phyloP scores from a whole-genome alignment of 1,284 basidiomycete genomes.

The Cystobasidium pallidum region DNA sequence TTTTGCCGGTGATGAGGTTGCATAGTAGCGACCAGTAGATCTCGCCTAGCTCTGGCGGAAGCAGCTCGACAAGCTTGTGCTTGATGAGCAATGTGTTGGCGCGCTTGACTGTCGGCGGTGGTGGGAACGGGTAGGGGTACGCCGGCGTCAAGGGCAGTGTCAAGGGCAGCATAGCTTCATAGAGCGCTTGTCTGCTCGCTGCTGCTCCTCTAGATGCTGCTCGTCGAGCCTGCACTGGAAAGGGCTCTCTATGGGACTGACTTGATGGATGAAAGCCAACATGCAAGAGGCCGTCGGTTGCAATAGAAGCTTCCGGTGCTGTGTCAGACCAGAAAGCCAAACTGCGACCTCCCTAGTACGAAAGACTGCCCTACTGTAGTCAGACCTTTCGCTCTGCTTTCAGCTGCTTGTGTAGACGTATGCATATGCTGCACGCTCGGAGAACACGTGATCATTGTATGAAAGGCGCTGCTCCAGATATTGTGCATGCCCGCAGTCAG shows the following conservation, averaged over 20 bases:
- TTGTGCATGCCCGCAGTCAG: too few relatives aligned
- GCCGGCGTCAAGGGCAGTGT: constrained; percentile 26
- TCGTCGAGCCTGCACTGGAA: neutral
- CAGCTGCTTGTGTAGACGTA: too few relatives aligned
- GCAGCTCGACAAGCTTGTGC: constrained; percentile 49
- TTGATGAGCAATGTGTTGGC: constrained; percentile 53
- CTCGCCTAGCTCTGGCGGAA: constrained; percentile 45
- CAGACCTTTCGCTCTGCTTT: too few relatives aligned
- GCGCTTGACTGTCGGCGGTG: constrained; percentile 47
- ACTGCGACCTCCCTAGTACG: too few relatives aligned
- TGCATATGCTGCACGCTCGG: too few relatives aligned
- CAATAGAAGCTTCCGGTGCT: too few relatives aligned
- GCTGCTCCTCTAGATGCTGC: neutral
- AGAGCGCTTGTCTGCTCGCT: neutral
- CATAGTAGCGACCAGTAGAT: constrained; percentile 57
- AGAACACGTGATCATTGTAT: too few relatives aligned
- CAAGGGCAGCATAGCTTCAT: constrained; percentile 26
- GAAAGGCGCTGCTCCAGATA: too few relatives aligned
- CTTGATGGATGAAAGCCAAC: neutral
- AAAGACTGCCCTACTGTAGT: too few relatives aligned
- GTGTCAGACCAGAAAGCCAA: too few relatives aligned
- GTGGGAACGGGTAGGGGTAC: constrained; percentile 42
- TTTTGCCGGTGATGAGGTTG: constrained; percentile 56
- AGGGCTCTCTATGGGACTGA: neutral
- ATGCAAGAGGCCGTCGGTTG: too few relatives aligned